These are phyloP conservation scores for Kalmusia sp. DNA, from an alignment of 2,329 filamentous ascomycete genomes.

Conservation along the genomic window DNA sequence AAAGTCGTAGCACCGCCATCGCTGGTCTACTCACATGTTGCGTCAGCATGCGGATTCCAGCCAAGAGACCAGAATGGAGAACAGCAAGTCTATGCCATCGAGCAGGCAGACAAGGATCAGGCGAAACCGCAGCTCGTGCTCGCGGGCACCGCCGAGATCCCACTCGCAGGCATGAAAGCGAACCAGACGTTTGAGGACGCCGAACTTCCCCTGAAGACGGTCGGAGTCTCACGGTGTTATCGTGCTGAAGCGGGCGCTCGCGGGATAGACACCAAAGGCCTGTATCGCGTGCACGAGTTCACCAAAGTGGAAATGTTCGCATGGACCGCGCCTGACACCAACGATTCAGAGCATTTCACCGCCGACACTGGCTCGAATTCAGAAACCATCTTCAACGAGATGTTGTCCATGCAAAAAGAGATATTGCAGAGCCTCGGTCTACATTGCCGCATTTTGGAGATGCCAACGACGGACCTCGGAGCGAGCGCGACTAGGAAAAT, in stretches of 20 bases:
- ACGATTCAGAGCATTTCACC: slow-evolving; percentile 40
- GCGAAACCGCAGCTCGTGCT: slow-evolving; percentile 73
- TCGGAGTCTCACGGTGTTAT: slow-evolving; percentile 91
- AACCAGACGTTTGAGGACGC: slow-evolving; percentile 69
- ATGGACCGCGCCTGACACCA: slow-evolving; percentile 73
- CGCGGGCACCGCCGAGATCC: slow-evolving; percentile 91
- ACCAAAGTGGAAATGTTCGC: slow-evolving; percentile 98
- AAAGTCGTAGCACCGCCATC: slow-evolving; percentile 82
- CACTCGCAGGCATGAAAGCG: slow-evolving; percentile 89
- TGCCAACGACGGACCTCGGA: slow-evolving; percentile 88
- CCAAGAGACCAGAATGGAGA: slow-evolving; percentile 89
- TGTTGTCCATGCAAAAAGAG: slow-evolving; percentile 84
- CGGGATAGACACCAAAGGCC: slow-evolving; percentile 87
- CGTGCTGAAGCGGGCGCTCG: slow-evolving; percentile 92
- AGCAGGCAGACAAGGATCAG: slow-evolving; percentile 69
- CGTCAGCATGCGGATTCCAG: slow-evolving; percentile 90
- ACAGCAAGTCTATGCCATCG: slow-evolving; percentile 86
- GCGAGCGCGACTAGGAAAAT: slow-evolving; percentile 86
- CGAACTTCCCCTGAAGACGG: slow-evolving; percentile 77
- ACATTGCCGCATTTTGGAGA: slow-evolving; percentile 87
- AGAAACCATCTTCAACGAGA: slow-evolving; percentile 76
- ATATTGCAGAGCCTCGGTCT: slow-evolving; percentile 80
- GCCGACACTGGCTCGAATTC: slow-evolving; percentile 49
- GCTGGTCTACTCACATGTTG: slow-evolving; percentile 91
- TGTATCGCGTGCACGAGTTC: slow-evolving; percentile 98